Evolutionary conservation across 2,329 filamentous ascomycete genomes (phyloP).

Genomic region (Xylaria sp.): DNA sequence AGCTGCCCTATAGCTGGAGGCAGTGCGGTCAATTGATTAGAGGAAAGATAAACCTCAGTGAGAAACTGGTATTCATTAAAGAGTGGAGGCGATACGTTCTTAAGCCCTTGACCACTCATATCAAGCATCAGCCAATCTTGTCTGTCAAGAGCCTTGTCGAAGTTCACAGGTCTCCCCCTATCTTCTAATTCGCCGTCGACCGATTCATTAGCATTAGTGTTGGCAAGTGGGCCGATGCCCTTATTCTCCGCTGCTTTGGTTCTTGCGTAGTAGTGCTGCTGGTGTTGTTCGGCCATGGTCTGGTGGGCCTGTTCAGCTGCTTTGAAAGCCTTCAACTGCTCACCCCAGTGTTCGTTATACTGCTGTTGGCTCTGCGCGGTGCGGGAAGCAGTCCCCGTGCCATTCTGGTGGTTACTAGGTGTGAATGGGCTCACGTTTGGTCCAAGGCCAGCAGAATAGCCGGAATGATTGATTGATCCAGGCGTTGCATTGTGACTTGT

Average conservation of each 20-base stretch:
- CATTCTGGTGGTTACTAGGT: conserved; percentile 65
- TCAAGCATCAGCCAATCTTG: conserved; percentile 95
- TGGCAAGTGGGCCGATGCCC: conserved; percentile 67
- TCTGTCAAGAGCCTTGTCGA: conserved; percentile 72
- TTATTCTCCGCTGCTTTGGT: conserved; percentile 76
- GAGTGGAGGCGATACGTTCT: conserved; percentile 79
- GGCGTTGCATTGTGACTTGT: conserved; percentile 64
- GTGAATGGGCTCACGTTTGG: conserved; percentile 72
- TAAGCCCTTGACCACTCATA: conserved; percentile 93
- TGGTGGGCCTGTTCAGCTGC: conserved; percentile 77
- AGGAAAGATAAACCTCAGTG: conserved; percentile 90
- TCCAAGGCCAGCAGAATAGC: conserved; percentile 71
- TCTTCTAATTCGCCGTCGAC: conserved; percentile 66
- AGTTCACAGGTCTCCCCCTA: conserved; percentile 70
- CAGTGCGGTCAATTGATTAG: conserved; percentile 86
- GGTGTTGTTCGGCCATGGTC: conserved; percentile 75
- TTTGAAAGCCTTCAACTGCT: conserved; percentile 83
- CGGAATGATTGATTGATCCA: conserved; percentile 67
- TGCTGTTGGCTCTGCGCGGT: conserved; percentile 62
- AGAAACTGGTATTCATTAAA: conserved; percentile 87
- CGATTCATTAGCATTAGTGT: conserved; percentile 59
- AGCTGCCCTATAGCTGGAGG: conserved; percentile 84
- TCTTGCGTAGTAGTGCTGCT: conserved; percentile 77
- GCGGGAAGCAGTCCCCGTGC: conserved; percentile 61
- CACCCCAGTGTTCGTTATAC: conserved; percentile 79